Base-by-base conservation (phyloP, 1,284 basidiomycete species). In the Termitomyces sp. region DNA sequence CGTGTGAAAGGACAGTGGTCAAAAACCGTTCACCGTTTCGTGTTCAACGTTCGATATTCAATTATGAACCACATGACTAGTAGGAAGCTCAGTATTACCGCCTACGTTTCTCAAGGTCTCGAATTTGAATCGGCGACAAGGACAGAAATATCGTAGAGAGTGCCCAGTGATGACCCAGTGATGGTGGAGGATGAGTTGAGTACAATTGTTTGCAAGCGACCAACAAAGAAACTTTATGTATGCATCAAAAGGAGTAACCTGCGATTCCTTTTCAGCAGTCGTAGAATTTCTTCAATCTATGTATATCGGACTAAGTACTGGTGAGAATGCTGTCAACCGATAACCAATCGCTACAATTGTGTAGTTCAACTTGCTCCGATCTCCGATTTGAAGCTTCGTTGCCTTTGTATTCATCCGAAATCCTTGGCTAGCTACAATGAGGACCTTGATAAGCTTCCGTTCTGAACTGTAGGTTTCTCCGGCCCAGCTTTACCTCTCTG, bases 371-470 rank as follows among this genome's bases (percentile, higher is more conserved):
- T 46, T 24, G 9, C 33, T 33, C 44, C 33, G 14, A 46, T 46
- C 44, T 26, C 45, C 45, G 45, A 37, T 45, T 24, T 24, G 21
- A 34, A 33, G 24, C 24, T 43, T 44, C 28, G 26, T 31, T 37
- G 50, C 37, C n/a, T n/a, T 33, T 50, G 50, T 46, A 44, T 39
- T 19, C 28, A 16, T 42, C 26, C 24, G 18, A 37, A 24, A 11
- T 18, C 7, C 11, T 48, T 26, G 41, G n/a, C 33, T 34, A 37
- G 24, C 31, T 14, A 37, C n/a, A 26, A 37, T 46, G 34, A 37
- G 33, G 45, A 37, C 45, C 38, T 42, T n/a, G 45, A 35, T 43
- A 45, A 52, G 48, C 50, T 45, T 41, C 35, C 38, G 18, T 21
- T 50, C 40, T 43, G 33, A 47, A 40, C 39, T 35, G 35, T 33